Percentiles rank a stretch among this genome's conserved stretches.
These are phyloP conservation scores for Canavalia gladiata DNA, from an alignment of 306 rosid genomes.

Conservation along the genomic window DNA sequence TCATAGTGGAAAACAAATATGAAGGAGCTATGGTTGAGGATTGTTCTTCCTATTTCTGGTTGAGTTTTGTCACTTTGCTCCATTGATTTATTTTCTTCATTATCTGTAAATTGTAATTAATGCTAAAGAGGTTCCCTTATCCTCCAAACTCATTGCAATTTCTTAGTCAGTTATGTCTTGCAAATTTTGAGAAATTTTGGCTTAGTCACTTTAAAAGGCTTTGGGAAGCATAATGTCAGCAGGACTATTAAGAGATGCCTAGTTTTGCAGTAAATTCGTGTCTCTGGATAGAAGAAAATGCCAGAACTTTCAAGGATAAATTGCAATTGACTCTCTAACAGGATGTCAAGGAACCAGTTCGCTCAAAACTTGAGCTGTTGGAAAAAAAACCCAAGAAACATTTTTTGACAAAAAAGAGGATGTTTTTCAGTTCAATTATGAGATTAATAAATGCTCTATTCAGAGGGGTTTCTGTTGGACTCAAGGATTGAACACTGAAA, in stretches of 20 bases:
- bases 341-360: conserved; percentile 19
- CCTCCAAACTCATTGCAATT: background rate
- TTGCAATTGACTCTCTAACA: background rate
- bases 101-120: background rate
- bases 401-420: background rate
- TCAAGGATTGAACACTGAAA: background rate
- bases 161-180: conserved; percentile 5
- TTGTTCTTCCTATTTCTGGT: background rate
- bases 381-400: background rate
- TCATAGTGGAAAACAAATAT: no score
- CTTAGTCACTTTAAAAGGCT: background rate
- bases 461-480: conserved; percentile 11
- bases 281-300: background rate
- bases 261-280: background rate
- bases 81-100: background rate
- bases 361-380: conserved; percentile 7
- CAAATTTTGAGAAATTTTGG: conserved; percentile 6
- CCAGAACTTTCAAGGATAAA: conserved; percentile 7
- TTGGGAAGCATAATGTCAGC: background rate
- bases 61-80: background rate
- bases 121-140: background rate
- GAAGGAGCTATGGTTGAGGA: no score
- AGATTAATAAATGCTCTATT: background rate
- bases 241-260: background rate
- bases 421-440: conserved; percentile 13